phyloP scores from a whole-genome alignment of 192 early-diverging fungal species.

The Endogone sp. region DNA sequence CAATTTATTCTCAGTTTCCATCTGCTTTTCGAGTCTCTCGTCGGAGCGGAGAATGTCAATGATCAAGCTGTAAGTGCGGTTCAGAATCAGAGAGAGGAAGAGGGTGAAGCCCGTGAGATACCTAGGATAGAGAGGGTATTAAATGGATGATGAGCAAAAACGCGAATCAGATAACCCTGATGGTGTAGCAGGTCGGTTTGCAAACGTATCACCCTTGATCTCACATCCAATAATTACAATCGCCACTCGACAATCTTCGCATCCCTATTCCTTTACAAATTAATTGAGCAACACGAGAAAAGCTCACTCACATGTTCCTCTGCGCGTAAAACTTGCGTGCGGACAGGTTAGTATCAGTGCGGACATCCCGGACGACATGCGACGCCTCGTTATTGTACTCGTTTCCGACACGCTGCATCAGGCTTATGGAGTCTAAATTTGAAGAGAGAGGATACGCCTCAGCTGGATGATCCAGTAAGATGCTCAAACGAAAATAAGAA shows the following conservation, averaged over 20 bases:
- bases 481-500: background rate
- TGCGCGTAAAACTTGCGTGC: slow-evolving; percentile 54
- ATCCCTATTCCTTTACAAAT: no score
- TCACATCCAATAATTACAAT: no score
- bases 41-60: slow-evolving; percentile 44
- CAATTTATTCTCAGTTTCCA: slow-evolving; percentile 27
- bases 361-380: slow-evolving; percentile 22
- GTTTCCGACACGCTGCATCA: slow-evolving; percentile 19
- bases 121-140: slow-evolving; percentile 27
- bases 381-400: slow-evolving; percentile 8
- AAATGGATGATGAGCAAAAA: no score
- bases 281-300: no score
- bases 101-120: slow-evolving; percentile 55
- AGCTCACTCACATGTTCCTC: slow-evolving; percentile 51
- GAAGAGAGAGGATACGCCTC: no score
- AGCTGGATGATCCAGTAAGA: no score
- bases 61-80: slow-evolving; percentile 47
- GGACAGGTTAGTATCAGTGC: slow-evolving; percentile 26
- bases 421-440: slow-evolving; percentile 44
- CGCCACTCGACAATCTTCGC: no score
- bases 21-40: slow-evolving; percentile 36
- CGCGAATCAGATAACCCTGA: no score
- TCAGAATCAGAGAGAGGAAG: slow-evolving; percentile 52
- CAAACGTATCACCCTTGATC: no score
- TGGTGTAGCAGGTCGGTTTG: no score